Evolutionary conservation across 768 basidiomycete species (phyloP).

Genomic region (Tylopilus vinaceipallidus): DNA sequence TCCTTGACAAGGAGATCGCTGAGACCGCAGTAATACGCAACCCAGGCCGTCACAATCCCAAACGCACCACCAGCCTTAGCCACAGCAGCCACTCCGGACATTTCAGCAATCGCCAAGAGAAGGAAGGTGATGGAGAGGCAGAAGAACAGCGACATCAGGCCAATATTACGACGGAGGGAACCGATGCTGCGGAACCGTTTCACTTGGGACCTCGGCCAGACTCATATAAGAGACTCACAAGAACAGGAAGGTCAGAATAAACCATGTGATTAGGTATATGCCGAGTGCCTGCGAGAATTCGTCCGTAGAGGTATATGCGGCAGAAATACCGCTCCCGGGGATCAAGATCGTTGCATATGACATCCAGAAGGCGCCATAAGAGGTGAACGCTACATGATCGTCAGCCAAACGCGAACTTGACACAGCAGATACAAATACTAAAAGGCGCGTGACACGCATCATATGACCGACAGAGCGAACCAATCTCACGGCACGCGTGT

Average conservation of each 20-base stretch:
- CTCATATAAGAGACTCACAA: slow-evolving; percentile 40
- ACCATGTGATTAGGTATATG: slow-evolving; percentile 75
- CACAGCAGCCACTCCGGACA: slow-evolving; percentile 21
- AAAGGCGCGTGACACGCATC: neutral
- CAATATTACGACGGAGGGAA: slow-evolving; percentile 49
- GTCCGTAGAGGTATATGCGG: slow-evolving; percentile 42
- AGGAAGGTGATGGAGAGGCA: slow-evolving; percentile 55
- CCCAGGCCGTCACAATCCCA: slow-evolving; percentile 44
- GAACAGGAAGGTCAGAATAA: slow-evolving; percentile 66
- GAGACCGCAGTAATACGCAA: slow-evolving; percentile 47
- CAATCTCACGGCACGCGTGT: too few species aligned
- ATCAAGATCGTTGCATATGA: slow-evolving; percentile 74
- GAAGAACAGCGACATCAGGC: slow-evolving; percentile 48
- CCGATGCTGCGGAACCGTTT: slow-evolving; percentile 38
- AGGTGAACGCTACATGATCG: slow-evolving; percentile 58
- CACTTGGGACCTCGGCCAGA: neutral
- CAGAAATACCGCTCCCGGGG: slow-evolving; percentile 60
- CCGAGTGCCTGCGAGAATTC: slow-evolving; percentile 62
- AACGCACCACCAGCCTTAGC: slow-evolving; percentile 43
- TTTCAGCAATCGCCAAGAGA: slow-evolving; percentile 42
- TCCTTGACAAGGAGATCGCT: slow-evolving; percentile 39
- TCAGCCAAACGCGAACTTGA: neutral
- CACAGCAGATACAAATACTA: neutral
- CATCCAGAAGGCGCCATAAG: slow-evolving; percentile 88
- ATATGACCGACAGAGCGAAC: neutral